Evolutionary conservation across 495 filamentous ascomycete species (phyloP).

Genomic region (Lophiostoma macrostomum): DNA sequence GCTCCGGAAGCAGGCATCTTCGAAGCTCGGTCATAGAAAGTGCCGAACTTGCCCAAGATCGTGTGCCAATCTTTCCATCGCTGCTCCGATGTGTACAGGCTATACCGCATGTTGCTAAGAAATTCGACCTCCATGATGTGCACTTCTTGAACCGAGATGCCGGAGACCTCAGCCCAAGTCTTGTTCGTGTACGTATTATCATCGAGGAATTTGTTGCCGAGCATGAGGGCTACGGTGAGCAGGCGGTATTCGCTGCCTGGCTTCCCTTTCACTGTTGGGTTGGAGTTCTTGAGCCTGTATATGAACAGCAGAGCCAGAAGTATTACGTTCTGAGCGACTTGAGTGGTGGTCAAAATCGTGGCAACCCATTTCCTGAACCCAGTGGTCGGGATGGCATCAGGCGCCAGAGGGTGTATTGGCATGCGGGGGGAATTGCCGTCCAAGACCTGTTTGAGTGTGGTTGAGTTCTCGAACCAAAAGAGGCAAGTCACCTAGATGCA

Average conservation of each 20-base stretch:
- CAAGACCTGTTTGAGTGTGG: constrained; percentile 70
- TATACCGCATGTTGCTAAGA: constrained; percentile 96
- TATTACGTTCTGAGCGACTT: constrained; percentile 96
- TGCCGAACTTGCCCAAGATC: constrained; percentile 72
- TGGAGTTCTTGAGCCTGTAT: constrained; percentile 85
- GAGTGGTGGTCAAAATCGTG: constrained; percentile 84
- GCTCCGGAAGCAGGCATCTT: constrained; percentile 15
- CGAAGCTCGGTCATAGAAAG: constrained; percentile 70
- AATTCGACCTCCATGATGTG: constrained; percentile 99
- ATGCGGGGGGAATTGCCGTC: constrained; percentile 51
- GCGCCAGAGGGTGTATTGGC: constrained; percentile 54
- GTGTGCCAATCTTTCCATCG: constrained; percentile 86
- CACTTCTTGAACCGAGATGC: constrained; percentile 90
- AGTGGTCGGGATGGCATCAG: constrained; percentile 69
- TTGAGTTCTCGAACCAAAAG: constrained; percentile 96
- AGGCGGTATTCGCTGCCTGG: constrained; percentile 94
- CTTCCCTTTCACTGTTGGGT: constrained; percentile 81
- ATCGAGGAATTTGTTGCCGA: constrained; percentile 98
- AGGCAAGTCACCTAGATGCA: constrained; percentile 88
- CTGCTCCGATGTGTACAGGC: constrained; percentile 73
- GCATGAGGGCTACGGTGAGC: constrained; percentile 93
- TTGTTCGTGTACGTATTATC: constrained; percentile 99
- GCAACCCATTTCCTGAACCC: constrained; percentile 94
- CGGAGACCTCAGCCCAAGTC: constrained; percentile 98
- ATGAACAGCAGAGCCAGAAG: constrained; percentile 88